phyloP scores from a whole-genome alignment of 345 rosid genomes.

The Excoecaria agallocha region DNA sequence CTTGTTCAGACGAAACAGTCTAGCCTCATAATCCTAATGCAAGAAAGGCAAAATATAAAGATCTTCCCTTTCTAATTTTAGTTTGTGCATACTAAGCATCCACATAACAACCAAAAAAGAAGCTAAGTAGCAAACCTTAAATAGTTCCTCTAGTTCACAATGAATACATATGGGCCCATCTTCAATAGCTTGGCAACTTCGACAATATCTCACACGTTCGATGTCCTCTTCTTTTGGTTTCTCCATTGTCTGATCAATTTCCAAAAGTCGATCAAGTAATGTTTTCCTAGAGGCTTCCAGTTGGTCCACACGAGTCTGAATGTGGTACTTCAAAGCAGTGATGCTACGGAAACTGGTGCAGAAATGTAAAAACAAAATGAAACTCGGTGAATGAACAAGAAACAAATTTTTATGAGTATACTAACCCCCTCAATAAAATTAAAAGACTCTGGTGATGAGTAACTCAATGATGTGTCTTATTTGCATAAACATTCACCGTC shows the following conservation, averaged over 20 bases:
- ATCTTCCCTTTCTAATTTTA: not conserved
- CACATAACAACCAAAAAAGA: constrained; percentile 11
- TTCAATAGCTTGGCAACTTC: constrained; percentile 53
- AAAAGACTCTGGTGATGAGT: not conserved
- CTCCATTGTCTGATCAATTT: constrained; percentile 77
- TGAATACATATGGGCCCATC: constrained; percentile 82
- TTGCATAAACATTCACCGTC: not conserved
- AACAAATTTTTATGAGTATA: not conserved
- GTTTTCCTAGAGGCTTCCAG: constrained; percentile 64
- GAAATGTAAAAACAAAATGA: constrained; percentile 22
- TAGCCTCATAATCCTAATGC: constrained; percentile 77
- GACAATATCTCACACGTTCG: constrained; percentile 67
- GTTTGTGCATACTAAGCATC: not conserved
- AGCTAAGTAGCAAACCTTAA: constrained; percentile 53
- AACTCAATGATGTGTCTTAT: not conserved
- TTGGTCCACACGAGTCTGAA: constrained; percentile 73
- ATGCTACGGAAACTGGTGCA: constrained; percentile 65
- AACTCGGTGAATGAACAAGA: not conserved
- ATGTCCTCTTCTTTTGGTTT: constrained; percentile 76
- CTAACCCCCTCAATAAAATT: not conserved
- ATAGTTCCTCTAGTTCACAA: constrained; percentile 79
- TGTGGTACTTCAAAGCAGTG: constrained; percentile 72
- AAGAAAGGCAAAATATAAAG: constrained; percentile 14
- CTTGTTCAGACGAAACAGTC: constrained; percentile 78
- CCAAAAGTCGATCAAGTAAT: constrained; percentile 59